A percentile compares a stretch with the other conserved stretches of the same genome.
Evolutionary conservation across 352 stramenopile genomes (phyloP).

Genomic region (Phytophthora constricta): DNA sequence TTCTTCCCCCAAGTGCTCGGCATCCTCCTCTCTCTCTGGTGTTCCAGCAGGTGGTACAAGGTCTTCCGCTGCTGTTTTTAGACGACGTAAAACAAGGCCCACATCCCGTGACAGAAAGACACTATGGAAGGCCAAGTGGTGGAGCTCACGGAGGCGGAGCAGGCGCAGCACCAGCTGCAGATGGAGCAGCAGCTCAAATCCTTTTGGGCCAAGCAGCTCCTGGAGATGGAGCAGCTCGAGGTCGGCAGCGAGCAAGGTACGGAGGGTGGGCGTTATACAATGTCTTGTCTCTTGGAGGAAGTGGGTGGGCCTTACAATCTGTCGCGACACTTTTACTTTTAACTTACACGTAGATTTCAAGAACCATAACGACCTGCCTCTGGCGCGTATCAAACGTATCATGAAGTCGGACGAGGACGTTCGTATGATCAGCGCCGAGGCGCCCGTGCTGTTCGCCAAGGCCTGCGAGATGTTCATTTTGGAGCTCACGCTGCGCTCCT

Average conservation of each 20-base stretch:
- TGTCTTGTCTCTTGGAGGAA: no score
- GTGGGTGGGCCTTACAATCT: no score
- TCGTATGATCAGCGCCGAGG: slow-evolving; percentile 98
- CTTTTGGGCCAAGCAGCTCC: slow-evolving; percentile 94
- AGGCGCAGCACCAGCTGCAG: slow-evolving; percentile 86
- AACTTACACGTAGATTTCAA: slow-evolving; percentile 92
- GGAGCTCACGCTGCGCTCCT: slow-evolving; percentile 96
- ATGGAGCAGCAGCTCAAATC: slow-evolving; percentile 90
- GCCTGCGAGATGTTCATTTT: slow-evolving; percentile 99
- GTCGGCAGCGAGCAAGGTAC: slow-evolving; percentile 93
- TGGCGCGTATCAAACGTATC: slow-evolving; percentile 99
- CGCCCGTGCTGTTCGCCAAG: slow-evolving; percentile 99
- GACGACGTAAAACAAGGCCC: no score
- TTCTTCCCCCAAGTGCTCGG: no score
- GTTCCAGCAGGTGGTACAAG: no score
- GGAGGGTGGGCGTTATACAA: no score
- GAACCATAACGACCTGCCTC: slow-evolving; percentile 99
- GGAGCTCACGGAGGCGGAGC: slow-evolving; percentile 86
- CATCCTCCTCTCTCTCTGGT: no score
- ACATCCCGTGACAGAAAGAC: slow-evolving; percentile 5
- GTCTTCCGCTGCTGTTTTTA: no score
- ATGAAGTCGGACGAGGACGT: slow-evolving; percentile 99
- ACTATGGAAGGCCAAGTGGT: slow-evolving; percentile 88
- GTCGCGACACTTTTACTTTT: no score
- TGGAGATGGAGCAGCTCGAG: slow-evolving; percentile 92